phyloP scores from a whole-genome alignment of 2,329 filamentous ascomycete species.

The Westerdykella aurantiaca region DNA sequence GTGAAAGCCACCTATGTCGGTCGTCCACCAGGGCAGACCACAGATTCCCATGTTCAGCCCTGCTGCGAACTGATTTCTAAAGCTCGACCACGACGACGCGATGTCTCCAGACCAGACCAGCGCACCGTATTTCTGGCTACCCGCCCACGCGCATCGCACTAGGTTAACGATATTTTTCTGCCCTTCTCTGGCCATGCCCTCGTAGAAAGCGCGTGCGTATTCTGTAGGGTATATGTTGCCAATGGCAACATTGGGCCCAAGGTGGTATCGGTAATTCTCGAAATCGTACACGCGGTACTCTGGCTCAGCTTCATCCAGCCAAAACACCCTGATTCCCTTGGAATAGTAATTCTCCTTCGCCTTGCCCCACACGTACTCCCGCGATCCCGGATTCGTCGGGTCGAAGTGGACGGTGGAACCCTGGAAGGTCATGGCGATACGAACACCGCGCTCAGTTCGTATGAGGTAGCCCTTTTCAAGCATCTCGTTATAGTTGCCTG shows the following conservation, averaged over 20 bases:
- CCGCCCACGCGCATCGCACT: slow-evolving; percentile 52
- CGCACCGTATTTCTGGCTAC: slow-evolving; percentile 58
- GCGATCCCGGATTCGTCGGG: slow-evolving; percentile 56
- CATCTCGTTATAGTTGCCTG: slow-evolving; percentile 59
- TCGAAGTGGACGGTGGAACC: slow-evolving; percentile 58
- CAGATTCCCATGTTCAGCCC: slow-evolving; percentile 61
- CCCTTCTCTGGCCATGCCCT: slow-evolving; percentile 50
- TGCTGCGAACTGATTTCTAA: slow-evolving; percentile 56
- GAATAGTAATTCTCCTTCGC: slow-evolving; percentile 56
- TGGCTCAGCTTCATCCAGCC: slow-evolving; percentile 65
- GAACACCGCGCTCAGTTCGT: slow-evolving; percentile 54
- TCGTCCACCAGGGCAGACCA: slow-evolving; percentile 64
- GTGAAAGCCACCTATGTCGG: slow-evolving; percentile 65
- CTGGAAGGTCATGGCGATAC: slow-evolving; percentile 54
- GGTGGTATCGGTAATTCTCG: slow-evolving; percentile 58
- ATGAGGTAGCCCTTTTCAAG: slow-evolving; percentile 56
- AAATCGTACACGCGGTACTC: slow-evolving; percentile 62
- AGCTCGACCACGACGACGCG: slow-evolving; percentile 56
- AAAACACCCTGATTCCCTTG: slow-evolving; percentile 59
- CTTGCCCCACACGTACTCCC: slow-evolving; percentile 55
- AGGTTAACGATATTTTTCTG: slow-evolving; percentile 57
- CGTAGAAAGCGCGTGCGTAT: slow-evolving; percentile 56
- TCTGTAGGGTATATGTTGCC: slow-evolving; percentile 57
- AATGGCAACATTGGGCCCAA: slow-evolving; percentile 49
- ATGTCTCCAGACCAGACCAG: slow-evolving; percentile 65